These are phyloP conservation scores for Colletotrichum sojae DNA, from an alignment of 2,329 filamentous ascomycete species.

Conservation along the genomic window DNA sequence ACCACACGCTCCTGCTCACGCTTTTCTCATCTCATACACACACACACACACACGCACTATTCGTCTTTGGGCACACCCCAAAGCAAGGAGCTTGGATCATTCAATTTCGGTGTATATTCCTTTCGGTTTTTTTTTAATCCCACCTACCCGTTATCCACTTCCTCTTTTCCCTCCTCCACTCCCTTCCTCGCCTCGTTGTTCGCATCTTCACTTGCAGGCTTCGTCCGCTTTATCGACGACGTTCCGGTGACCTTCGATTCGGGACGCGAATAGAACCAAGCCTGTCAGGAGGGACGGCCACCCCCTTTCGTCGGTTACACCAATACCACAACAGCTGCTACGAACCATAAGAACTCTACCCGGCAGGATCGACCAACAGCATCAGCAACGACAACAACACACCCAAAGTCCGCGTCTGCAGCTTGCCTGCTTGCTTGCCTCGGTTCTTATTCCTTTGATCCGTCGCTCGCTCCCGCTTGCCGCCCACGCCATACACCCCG, in stretches of 20 bases:
- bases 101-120: slow-evolving; percentile 32
- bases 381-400: background rate
- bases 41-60: background rate
- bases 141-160: slow-evolving; percentile 4
- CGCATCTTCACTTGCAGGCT: slow-evolving; percentile 16
- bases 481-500: slow-evolving; percentile 21
- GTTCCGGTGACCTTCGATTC: background rate
- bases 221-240: slow-evolving; percentile 23
- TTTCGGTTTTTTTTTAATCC: slow-evolving; percentile 2
- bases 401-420: background rate
- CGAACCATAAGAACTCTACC: background rate
- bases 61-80: slow-evolving; percentile 15
- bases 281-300: slow-evolving; percentile 7
- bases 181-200: slow-evolving; percentile 8
- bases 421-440: background rate
- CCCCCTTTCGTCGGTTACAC: slow-evolving; percentile 14
- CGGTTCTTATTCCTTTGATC: slow-evolving; percentile 17
- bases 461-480: slow-evolving; percentile 27
- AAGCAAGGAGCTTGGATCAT: slow-evolving; percentile 37
- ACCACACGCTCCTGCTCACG: background rate
- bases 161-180: slow-evolving; percentile 24
- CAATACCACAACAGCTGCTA: slow-evolving; percentile 1
- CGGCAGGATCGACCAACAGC: slow-evolving; percentile 19
- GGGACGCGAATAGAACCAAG: background rate
- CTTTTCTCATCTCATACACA: slow-evolving; percentile 10